phyloP scores from a whole-genome alignment of 2,329 filamentous ascomycete genomes.

The Hypoxylon sp. region DNA sequence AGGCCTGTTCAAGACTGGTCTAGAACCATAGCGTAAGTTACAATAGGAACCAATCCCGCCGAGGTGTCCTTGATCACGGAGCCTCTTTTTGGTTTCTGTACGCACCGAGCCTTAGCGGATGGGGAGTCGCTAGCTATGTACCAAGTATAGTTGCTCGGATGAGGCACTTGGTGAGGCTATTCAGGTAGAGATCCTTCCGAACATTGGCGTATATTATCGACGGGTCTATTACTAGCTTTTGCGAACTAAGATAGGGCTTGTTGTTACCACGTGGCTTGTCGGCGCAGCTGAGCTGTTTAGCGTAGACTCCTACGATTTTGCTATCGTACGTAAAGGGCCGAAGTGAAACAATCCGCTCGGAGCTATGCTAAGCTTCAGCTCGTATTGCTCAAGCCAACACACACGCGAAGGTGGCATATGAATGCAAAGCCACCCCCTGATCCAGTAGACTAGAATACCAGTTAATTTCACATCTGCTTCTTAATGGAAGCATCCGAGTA shows the following conservation, averaged over 20 bases:
- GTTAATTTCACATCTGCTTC: not conserved
- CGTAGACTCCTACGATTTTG: not conserved
- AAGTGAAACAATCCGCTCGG: constrained; percentile 6
- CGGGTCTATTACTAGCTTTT: constrained; percentile 8
- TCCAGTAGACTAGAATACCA: not conserved
- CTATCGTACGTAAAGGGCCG: constrained; percentile 14
- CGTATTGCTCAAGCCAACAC: constrained; percentile 1
- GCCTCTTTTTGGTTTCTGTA: constrained; percentile 5
- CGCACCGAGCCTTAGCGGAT: constrained; percentile 7
- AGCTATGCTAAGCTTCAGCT: constrained; percentile 5
- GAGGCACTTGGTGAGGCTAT: constrained; percentile 9
- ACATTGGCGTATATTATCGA: constrained; percentile 9
- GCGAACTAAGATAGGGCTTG: not conserved
- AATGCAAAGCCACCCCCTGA: constrained; percentile 1
- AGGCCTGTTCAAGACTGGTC: constrained; percentile 9
- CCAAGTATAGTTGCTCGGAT: not conserved
- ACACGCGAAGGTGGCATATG: not conserved
- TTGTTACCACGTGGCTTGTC: constrained; percentile 21
- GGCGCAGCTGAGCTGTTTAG: constrained; percentile 20
- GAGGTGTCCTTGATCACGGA: constrained; percentile 2
- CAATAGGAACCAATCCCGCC: constrained; percentile 8
- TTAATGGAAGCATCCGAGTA: not conserved
- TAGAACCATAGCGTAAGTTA: constrained; percentile 21
- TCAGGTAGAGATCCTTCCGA: constrained; percentile 5
- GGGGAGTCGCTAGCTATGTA: not conserved